Conservation (phyloP, 768 basidiomycete species). For the Hysterangium stoloniferum region DNA sequence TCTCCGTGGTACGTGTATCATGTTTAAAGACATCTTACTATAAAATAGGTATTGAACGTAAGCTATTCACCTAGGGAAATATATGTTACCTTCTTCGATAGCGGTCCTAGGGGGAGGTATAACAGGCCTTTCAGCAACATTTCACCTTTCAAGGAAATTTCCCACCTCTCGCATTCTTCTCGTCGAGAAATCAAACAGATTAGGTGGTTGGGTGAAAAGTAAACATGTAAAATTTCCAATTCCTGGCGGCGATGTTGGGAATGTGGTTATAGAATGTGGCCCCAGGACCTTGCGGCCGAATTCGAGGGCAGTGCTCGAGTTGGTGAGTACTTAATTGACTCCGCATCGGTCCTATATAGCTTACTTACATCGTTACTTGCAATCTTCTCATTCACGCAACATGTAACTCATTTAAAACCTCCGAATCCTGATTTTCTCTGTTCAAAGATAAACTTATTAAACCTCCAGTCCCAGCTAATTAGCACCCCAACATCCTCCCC, state of each 20-base stretch:
- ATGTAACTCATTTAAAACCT: constrained; percentile 8
- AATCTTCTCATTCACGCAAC: constrained; percentile 12
- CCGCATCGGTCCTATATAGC: neutral
- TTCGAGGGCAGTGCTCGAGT: constrained; percentile 62
- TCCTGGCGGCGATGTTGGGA: constrained; percentile 18
- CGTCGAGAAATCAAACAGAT: constrained; percentile 51
- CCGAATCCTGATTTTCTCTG: constrained; percentile 1
- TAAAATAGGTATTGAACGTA: too few relatives aligned
- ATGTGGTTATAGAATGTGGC: constrained; percentile 72
- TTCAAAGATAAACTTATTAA: constrained; percentile 73
- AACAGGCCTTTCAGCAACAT: constrained; percentile 75
- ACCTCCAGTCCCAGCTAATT: constrained; percentile 50
- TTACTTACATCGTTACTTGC: constrained; percentile 9
- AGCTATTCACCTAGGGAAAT: too few relatives aligned
- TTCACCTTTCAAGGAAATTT: constrained; percentile 62
- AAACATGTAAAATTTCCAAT: constrained; percentile 40
- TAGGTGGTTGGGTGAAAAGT: constrained; percentile 86
- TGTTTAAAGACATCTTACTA: too few relatives aligned
- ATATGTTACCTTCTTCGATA: constrained; percentile 32
- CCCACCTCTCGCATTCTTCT: constrained; percentile 53
- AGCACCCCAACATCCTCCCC: constrained; percentile 59
- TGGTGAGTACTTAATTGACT: constrained; percentile 63
- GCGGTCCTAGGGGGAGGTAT: constrained; percentile 76
- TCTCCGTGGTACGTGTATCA: too few relatives aligned
- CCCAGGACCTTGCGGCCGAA: constrained; percentile 82